phyloP scores from a whole-genome alignment of 768 basidiomycete species.

The Rhodotorula graminis region DNA sequence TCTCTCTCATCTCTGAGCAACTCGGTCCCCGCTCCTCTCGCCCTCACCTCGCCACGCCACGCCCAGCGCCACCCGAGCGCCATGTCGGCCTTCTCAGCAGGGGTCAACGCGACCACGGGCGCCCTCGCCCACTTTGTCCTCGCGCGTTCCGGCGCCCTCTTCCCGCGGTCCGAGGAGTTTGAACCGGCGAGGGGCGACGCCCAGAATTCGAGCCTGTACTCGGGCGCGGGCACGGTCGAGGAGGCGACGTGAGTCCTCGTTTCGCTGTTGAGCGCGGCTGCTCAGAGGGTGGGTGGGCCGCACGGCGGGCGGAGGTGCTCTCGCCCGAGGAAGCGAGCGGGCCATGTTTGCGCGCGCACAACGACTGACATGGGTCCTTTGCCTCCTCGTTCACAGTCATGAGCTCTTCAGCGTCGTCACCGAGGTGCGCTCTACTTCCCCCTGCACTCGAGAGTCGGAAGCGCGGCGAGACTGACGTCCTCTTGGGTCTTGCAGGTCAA shows the following conservation, averaged over 20 bases:
- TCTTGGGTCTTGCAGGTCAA: constrained; percentile 28
- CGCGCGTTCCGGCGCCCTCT: background rate
- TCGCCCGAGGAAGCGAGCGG: no score
- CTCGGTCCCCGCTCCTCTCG: background rate
- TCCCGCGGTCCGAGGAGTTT: constrained; percentile 2
- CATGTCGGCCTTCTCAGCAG: background rate
- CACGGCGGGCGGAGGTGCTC: background rate
- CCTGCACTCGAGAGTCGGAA: background rate
- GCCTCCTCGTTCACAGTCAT: background rate
- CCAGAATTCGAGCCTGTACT: constrained; percentile 11
- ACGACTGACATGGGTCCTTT: background rate
- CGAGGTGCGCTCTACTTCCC: constrained; percentile 13
- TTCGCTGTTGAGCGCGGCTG: no score
- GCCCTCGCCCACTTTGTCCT: no score
- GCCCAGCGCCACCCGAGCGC: background rate
- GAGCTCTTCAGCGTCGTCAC: constrained; percentile 17
- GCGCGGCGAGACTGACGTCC: background rate
- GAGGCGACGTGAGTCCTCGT: constrained; percentile 23
- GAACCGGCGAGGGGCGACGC: constrained; percentile 16
- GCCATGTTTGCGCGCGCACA: background rate
- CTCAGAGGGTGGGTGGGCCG: background rate
- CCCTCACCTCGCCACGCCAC: background rate
- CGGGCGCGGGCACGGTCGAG: constrained; percentile 21
- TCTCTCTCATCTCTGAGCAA: no score
- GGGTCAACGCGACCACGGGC: background rate